Base-by-base conservation (phyloP, 108 stramenopile genomes). In the Skeletonema costatum region DNA sequence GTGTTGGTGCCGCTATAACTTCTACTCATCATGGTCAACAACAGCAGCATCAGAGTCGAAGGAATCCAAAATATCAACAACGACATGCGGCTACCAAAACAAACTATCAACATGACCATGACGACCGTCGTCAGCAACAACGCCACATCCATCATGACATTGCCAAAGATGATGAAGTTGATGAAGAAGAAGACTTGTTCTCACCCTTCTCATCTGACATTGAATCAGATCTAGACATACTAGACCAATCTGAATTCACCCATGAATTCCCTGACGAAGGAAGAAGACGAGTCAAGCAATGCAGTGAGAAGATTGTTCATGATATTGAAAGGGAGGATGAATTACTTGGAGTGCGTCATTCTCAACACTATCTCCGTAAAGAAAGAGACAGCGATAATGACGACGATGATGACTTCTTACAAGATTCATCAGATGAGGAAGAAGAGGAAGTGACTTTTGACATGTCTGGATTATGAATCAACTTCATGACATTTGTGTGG, bases 171-270 rank as follows among this genome's bases (percentile, higher is more conserved):
- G 39, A 68, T 7, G 75, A 68, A 2, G 75, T 76, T 31, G 33
- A 63, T 0, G 71, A 76, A 4, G 50, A 74, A 3, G 64, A 74
- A 1, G 62, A 67, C 13, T 67, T 46, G 48, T 83, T 83, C 64
- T 83, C 82, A 31, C 81, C 82, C 10, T 41, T 61, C 2, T 68
- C 71, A 6, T 83, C 75, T 3, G 82, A 83, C 36, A 71, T 83
- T 39, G 82, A 83, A 69, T 83, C 82, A 11, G 82, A 83, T 64
- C 70, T 83, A 21, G 82, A 83, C 58, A 56, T 76, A 10, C 66
- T 83, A 32, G 82, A 83, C 29, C 71, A 76, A 69, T 73, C 75
- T 16, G 64, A 56, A 14, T 56, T 56, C 25, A 56, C 25, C 7
- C 74, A 71, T 35, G 72, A 66, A 53, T 73, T 73, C 38, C 72